Evolutionary conservation across 1,284 basidiomycete genomes (phyloP).

Genomic region (Microbotryum intermedium): DNA sequence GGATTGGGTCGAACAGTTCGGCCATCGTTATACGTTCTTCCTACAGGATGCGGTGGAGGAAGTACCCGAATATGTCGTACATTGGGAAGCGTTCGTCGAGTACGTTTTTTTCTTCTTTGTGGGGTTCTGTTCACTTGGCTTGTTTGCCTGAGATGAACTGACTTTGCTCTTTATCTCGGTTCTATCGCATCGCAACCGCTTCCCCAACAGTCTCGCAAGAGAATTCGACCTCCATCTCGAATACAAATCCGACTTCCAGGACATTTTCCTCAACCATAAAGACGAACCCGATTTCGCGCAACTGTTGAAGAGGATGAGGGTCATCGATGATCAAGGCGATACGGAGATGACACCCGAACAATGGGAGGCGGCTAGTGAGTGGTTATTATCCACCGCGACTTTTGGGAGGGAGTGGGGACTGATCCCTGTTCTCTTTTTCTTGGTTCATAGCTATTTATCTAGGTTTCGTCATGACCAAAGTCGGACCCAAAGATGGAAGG

Average conservation of each 20-base stretch:
- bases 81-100: constrained; percentile 86
- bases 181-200: no score
- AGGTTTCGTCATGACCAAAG: background rate
- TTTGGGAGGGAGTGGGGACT: background rate
- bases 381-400: background rate
- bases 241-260: constrained; percentile 82
- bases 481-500: no score
- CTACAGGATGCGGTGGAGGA: constrained; percentile 91
- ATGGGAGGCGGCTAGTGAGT: constrained; percentile 90
- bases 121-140: background rate
- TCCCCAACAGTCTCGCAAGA: constrained; percentile 57
- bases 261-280: constrained; percentile 69
- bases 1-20: constrained; percentile 50
- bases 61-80: constrained; percentile 92
- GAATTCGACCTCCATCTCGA: constrained; percentile 67
- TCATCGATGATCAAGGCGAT: constrained; percentile 70
- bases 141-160: background rate
- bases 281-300: constrained; percentile 65
- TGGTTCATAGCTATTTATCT: background rate
- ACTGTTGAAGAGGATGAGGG: constrained; percentile 76
- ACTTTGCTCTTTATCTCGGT: no score
- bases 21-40: constrained; percentile 89
- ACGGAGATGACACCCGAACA: constrained; percentile 85
- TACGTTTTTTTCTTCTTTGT: constrained; percentile 42
- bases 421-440: no score